Evolutionary conservation across 805 yeast species (phyloP).

Genomic region (Groenewaldozyma tartarivorans): DNA sequence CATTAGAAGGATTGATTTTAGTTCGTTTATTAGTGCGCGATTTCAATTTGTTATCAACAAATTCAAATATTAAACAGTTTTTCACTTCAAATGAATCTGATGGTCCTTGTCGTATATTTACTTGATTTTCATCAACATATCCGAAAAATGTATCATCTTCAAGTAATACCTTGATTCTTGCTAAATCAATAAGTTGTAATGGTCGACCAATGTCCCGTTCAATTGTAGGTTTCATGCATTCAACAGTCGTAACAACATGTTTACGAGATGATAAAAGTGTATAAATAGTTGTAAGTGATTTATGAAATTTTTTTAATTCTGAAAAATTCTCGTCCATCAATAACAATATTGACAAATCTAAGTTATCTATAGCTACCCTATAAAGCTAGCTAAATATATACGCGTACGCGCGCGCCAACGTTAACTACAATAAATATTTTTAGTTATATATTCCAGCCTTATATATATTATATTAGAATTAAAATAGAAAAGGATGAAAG

Average conservation of each 20-base stretch:
- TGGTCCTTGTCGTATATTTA: background rate
- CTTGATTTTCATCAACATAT: conserved; percentile 71
- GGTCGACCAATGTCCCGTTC: conserved; percentile 36
- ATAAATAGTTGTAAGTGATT: conserved; percentile 36
- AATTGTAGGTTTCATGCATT: conserved; percentile 42
- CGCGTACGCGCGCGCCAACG: too few species aligned
- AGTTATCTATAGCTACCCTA: too few species aligned
- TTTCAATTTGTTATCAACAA: conserved; percentile 39
- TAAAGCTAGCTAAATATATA: too few species aligned
- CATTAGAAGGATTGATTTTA: background rate
- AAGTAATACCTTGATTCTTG: conserved; percentile 48
- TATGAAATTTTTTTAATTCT: conserved; percentile 9
- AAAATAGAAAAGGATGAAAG: too few species aligned
- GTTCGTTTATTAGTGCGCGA: conserved; percentile 3
- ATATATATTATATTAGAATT: too few species aligned
- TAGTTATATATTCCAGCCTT: too few species aligned
- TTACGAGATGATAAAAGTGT: conserved; percentile 50
- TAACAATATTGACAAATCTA: too few species aligned
- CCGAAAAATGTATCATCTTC: conserved; percentile 65
- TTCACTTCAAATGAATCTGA: conserved; percentile 24
- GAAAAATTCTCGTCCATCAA: conserved; percentile 1
- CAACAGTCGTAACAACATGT: conserved; percentile 50
- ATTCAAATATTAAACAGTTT: conserved; percentile 64
- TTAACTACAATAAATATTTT: too few species aligned
- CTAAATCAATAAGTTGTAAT: conserved; percentile 42